A percentile compares a stretch with the other conserved stretches of the same genome.
Evolutionary conservation across 371 early-diverging fungal species (phyloP).

Genomic region (Rhizopus sp.): DNA sequence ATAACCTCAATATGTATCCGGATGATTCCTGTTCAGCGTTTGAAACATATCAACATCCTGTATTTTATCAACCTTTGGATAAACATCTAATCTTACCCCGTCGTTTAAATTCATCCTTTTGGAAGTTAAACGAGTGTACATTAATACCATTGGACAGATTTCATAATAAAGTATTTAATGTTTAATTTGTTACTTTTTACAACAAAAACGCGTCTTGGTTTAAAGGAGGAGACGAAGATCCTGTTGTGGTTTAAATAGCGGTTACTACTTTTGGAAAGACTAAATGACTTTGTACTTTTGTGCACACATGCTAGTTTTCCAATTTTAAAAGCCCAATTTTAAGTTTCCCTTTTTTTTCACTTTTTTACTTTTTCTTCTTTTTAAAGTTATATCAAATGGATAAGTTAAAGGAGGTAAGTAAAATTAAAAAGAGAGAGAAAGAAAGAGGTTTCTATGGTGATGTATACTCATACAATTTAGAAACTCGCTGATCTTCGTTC

Average conservation of each 20-base stretch:
- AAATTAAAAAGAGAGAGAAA: background rate
- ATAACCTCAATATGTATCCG: slow-evolving; percentile 23
- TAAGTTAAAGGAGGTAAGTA: slow-evolving; percentile 26
- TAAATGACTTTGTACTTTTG: background rate
- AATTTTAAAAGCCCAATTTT: slow-evolving; percentile 7
- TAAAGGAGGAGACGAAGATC: background rate
- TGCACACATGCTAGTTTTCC: background rate
- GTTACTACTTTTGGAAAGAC: background rate
- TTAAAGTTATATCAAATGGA: slow-evolving; percentile 18
- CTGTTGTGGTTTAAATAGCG: background rate
- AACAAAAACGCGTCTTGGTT: background rate
- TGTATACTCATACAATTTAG: slow-evolving; percentile 34
- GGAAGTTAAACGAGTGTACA: slow-evolving; percentile 31
- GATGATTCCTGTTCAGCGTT: slow-evolving; percentile 24
- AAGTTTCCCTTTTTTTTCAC: slow-evolving; percentile 6
- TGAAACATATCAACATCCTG: slow-evolving; percentile 37
- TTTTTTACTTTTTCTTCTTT: slow-evolving; percentile 9
- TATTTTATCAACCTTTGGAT: slow-evolving; percentile 22
- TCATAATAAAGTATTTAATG: slow-evolving; percentile 2
- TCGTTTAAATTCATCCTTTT: slow-evolving; percentile 10
- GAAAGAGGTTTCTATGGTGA: background rate
- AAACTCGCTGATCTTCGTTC: slow-evolving; percentile 69
- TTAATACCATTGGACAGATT: slow-evolving; percentile 14
- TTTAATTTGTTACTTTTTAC: slow-evolving; percentile 2
- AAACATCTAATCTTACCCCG: slow-evolving; percentile 22